Evolutionary conservation across 176 grass and related monocot species (phyloP), one percentile per base, ranked within the genome.

Genomic region (Hordeum marinum): DNA sequence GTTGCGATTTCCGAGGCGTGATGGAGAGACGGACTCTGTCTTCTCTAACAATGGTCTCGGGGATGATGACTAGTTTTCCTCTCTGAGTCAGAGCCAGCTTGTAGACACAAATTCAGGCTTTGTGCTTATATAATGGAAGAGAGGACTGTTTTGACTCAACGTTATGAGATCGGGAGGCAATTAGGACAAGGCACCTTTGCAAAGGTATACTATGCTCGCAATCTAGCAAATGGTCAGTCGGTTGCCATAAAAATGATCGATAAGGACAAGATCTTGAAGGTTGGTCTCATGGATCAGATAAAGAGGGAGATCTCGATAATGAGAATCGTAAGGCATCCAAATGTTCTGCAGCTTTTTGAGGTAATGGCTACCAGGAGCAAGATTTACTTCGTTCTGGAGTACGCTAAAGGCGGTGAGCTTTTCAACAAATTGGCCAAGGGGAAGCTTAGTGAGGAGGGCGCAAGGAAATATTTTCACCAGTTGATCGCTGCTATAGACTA

Each of bases 351-450:
- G 40, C 88, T 91, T 31, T 89, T 80, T 32, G 90, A 97, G 85
- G 95, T 97, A n/a, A 92, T 94, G 92, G 95, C 95, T 69, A 94
- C 86, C 75, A 97, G 89, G 89, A 87, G 78, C 68, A 97, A 94
- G 60, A 94, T 97, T 83, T 94, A 97, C 46, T 94, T 97, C 17
- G 81, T 84, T 57, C 77, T 97, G 69, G 95, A 97, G 81, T 91
- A 92, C 57, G 90, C 84, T 13, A 94, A 91, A 84, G 92, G 95
- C 0, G 92, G 94, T 21, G 95, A 97, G 62, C 85, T 97, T 79
- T 97, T 97, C 72, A 90, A 90, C 63, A 97, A 92, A 71, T 54
- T 97, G 48, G 46, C 78, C 0, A 92, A 89, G 82, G 92, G 84
- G 26, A 97, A 89, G 79, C 82, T 97, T 31, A 85, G 75, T 1